Evolutionary conservation across 768 basidiomycete genomes (phyloP).

Genomic region (Pisolithus sp.): DNA sequence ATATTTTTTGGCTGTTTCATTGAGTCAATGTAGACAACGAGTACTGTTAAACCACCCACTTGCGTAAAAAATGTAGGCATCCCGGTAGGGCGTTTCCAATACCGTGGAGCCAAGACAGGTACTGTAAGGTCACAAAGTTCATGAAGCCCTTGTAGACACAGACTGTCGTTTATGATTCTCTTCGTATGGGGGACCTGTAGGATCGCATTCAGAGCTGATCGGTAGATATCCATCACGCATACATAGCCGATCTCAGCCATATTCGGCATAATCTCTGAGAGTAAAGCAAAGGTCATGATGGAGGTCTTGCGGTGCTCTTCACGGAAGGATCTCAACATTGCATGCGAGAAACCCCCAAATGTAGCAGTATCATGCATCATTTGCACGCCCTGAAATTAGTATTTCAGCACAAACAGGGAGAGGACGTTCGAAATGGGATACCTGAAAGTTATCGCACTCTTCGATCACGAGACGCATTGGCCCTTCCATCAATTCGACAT

Average conservation of each 20-base stretch:
- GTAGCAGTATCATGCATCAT: constrained; percentile 51
- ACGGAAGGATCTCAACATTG: constrained; percentile 53
- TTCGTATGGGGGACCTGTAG: constrained; percentile 32
- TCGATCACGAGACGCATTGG: constrained; percentile 63
- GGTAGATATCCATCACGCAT: constrained; percentile 15
- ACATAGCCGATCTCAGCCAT: constrained; percentile 39
- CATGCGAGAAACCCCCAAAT: constrained; percentile 61
- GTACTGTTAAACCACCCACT: constrained; percentile 18
- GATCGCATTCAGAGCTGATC: neutral
- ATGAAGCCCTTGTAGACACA: constrained; percentile 45
- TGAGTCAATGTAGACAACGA: constrained; percentile 7
- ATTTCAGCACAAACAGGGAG: neutral
- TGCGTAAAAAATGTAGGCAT: constrained; percentile 15
- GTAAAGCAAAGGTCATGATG: constrained; percentile 47
- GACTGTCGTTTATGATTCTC: constrained; percentile 54
- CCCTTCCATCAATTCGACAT: constrained; percentile 61
- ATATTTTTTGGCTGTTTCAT: constrained; percentile 24
- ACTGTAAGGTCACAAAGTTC: constrained; percentile 45
- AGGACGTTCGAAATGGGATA: constrained; percentile 16
- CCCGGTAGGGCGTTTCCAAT: constrained; percentile 36
- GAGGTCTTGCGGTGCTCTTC: constrained; percentile 68
- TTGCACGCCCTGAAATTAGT: constrained; percentile 54
- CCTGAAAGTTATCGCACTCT: constrained; percentile 72
- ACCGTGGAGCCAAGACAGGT: constrained; percentile 41
- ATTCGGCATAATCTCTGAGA: constrained; percentile 40